Conservation (phyloP, 306 rosid species). For the Cucumis cinereus region DNA sequence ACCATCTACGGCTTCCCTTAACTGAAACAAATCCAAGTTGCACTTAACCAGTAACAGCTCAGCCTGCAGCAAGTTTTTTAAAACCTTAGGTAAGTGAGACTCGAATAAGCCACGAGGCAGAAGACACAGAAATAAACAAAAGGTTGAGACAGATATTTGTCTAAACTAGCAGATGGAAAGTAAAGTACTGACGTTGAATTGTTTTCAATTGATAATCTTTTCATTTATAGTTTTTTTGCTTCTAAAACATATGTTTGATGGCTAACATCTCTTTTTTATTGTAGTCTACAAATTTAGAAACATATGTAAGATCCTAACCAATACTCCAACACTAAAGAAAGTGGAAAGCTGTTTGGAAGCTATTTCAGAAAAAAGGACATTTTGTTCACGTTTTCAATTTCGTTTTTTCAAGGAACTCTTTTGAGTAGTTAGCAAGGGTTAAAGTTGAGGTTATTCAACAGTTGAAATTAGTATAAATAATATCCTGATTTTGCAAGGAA, state of each 20-base stretch:
- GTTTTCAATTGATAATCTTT: not conserved
- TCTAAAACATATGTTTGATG: not conserved
- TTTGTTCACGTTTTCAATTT: not conserved
- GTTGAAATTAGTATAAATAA: not conserved
- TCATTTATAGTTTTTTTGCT: not conserved
- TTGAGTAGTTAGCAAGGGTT: not conserved
- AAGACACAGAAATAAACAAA: not conserved
- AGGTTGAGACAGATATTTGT: not conserved
- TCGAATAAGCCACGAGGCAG: not conserved
- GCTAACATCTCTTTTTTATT: not conserved
- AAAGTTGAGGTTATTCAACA: not conserved
- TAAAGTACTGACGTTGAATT: not conserved
- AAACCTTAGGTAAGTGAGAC: not conserved
- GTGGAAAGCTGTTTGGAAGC: not conserved
- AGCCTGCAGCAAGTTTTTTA: constrained; percentile 38
- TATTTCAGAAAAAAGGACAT: not conserved
- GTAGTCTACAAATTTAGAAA: not conserved
- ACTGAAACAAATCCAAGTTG: constrained; percentile 42
- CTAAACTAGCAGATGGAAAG: not conserved
- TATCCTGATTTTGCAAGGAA: not conserved
- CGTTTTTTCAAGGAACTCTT: not conserved
- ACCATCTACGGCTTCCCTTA: constrained; percentile 30
- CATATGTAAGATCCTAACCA: not conserved
- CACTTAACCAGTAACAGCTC: constrained; percentile 48
- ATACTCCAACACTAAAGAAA: not conserved